Base-by-base conservation (phyloP, 1,284 basidiomycete species). In the Irpex sp. region DNA sequence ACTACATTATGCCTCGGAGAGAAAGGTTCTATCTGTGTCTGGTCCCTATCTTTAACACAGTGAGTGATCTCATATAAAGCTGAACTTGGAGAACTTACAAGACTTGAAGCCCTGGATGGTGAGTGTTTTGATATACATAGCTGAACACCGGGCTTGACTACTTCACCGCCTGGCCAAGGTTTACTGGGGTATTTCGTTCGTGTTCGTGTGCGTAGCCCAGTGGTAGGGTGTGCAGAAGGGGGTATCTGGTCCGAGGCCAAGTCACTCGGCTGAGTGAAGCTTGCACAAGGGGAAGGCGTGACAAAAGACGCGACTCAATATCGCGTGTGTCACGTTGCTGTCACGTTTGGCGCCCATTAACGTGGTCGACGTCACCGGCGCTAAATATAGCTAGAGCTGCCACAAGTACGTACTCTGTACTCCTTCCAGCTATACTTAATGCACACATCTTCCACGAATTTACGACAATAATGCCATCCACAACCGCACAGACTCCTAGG, bases 61-160 rank as follows among this genome's bases (percentile, higher is more conserved):
- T 66, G 21, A 63, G 65, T 56, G 34, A 57, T 49, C 52, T 1
- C 1, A 31, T 7, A 36, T 13, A 1, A 34, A 57, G 56, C 19
- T 52, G 17, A 37, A 15, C 13, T 51, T 13, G 40, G 9, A 40
- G n/a, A 54, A 70, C 83, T 70, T 72, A 88, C 96, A 98, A 37
- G 94, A 97, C 79, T 98, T 98, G 87, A 98, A 98, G 67, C 97
- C 96, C 73, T 96, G 93, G 66, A 98, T 93, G 1, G 94, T 96
- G 48, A 97, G 81, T 6, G 93, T 96, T 77, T 97, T 95, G 79
- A 96, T 96, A 72, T 89, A 88, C 92, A 92, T 91, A 57, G 49
- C 64, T 6, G n/a, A 17, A 26, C 31, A 17, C 34, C 4, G 13
- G 31, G 34, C n/a, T 17, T 11, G 3, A 17, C 15, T 31, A 2